phyloP scores from a whole-genome alignment of 148 eudicot species.

The Fagopyrum esculentum region DNA sequence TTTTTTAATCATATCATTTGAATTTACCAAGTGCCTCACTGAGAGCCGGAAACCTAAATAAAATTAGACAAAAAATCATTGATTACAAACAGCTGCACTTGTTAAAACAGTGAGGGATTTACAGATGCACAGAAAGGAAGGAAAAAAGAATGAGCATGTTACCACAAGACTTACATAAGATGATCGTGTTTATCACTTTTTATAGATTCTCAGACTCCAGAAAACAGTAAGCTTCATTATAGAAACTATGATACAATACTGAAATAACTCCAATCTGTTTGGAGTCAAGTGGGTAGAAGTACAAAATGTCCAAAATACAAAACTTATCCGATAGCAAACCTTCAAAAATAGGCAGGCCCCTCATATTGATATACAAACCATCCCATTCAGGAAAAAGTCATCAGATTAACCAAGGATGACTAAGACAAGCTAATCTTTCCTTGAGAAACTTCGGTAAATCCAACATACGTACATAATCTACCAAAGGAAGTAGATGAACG shows the following conservation, averaged over 20 bases:
- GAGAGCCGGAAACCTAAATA: slow-evolving; percentile 53
- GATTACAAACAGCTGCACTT: background rate
- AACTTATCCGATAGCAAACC: background rate
- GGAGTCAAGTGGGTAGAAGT: background rate
- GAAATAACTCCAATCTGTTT: slow-evolving; percentile 1
- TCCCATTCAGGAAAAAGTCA: background rate
- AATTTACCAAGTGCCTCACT: slow-evolving; percentile 44
- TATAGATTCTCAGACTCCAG: background rate
- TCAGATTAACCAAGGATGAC: background rate
- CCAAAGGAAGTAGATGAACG: background rate
- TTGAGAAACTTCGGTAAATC: background rate
- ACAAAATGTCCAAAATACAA: background rate
- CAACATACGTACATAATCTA: background rate
- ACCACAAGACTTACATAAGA: background rate
- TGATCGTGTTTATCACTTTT: background rate
- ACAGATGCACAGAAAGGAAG: background rate
- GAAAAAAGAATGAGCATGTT: background rate
- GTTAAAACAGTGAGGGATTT: background rate
- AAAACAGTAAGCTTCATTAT: background rate
- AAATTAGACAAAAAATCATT: slow-evolving; percentile 18
- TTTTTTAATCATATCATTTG: slow-evolving; percentile 47
- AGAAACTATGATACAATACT: background rate
- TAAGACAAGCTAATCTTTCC: background rate
- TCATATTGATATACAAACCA: background rate
- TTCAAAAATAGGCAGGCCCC: background rate